Evolutionary conservation across 805 yeast species (phyloP), one percentile per base, ranked within the genome.

Genomic region (Barnettozyma wickerhamii): DNA sequence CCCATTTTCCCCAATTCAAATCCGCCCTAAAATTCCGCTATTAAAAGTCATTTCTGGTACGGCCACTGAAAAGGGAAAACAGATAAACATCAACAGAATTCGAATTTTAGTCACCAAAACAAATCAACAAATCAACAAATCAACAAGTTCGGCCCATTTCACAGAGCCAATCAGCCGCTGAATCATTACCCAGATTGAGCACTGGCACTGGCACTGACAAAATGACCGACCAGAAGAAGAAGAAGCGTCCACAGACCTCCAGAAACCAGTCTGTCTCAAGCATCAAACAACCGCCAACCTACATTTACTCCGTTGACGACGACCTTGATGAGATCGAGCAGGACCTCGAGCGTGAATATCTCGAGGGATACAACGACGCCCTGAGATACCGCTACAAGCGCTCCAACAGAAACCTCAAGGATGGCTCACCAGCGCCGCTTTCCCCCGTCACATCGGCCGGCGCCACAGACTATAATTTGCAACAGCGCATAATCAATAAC

Each of bases 301-400:
- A 68, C 32, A 59, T 84, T 1, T 87, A 81, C 57, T 79, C 89
- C 27, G 95, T 86, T 0, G 95, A 87, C 56, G 95, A 87, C 59
- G 88, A 83, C 52, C 76, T 84, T 32, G 75, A 77, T 47, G 95
- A 86, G 47, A 71, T 80, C 14, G 83, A 77, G 45, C 76, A 74
- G 14, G 84, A 76, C 48, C 60, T 72, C 39, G 75, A 72, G 43
- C 59, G 77, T 19, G 75, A 77, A 47, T 85, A 84, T 53, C 51
- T 79, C 24, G 95, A 84, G 53, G 93, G 93, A 0, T 78, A 76
- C 52, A 73, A 72, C 31, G 93, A 83, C 60, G 93, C 90, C 0
- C 54, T 84, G 37, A 72, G 78, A 37, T 69, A 74, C 46, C 59
- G 74, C 30, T 52, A 61, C 34, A 68, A 65, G 43, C 61, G 63